Percentiles rank a stretch among this genome's conserved stretches.
Evolutionary conservation across 768 basidiomycete genomes (phyloP).

Genomic region (Russula sp.): DNA sequence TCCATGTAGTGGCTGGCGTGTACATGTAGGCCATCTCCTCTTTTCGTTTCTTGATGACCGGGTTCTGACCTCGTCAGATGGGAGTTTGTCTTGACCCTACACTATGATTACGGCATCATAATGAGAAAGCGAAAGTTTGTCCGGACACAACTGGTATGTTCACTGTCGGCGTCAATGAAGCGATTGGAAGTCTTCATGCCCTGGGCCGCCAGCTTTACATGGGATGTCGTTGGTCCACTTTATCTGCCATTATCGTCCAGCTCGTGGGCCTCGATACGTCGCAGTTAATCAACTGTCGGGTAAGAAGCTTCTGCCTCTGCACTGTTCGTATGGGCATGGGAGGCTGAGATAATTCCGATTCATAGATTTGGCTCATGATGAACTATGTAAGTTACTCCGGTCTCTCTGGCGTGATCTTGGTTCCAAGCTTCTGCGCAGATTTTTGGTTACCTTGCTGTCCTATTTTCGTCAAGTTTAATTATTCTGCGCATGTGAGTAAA

Average conservation of each 20-base stretch:
- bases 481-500: constrained; percentile 11
- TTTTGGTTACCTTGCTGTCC: background rate
- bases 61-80: no score
- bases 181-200: background rate
- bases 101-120: no score
- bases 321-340: background rate
- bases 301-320: background rate
- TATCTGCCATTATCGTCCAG: background rate
- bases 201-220: constrained; percentile 1
- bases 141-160: background rate
- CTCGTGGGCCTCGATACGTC: background rate
- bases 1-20: no score
- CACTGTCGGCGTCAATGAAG: background rate
- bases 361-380: background rate
- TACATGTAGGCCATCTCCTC: no score
- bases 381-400: background rate
- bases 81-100: no score
- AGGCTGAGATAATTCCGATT: background rate
- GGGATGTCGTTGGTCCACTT: constrained; percentile 2
- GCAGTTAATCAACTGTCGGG: background rate
- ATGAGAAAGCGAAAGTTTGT: no score
- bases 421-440: background rate
- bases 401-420: background rate
- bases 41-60: no score
- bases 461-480: constrained; percentile 13